These are phyloP conservation scores for Theobroma cacao DNA, from an alignment of 345 rosid species.

Conservation along the genomic window DNA sequence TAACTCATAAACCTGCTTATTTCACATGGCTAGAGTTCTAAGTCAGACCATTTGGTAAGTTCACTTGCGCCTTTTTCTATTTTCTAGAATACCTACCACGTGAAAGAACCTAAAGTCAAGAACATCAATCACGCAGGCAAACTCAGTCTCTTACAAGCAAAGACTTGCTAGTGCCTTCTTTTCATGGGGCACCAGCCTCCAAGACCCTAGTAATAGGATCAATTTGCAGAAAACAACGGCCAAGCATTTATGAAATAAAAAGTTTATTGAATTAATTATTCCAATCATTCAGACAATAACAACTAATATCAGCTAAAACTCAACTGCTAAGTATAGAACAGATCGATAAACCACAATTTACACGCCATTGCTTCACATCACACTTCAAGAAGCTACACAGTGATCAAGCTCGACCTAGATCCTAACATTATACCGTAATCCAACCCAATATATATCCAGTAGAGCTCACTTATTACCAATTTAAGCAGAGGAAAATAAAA, in stretches of 20 bases:
- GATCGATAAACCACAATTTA: not conserved
- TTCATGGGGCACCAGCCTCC: not conserved
- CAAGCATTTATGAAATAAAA: not conserved
- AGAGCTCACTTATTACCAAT: slow-evolving; percentile 36
- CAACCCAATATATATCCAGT: slow-evolving; percentile 10
- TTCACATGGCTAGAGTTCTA: not conserved
- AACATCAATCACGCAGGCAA: not conserved
- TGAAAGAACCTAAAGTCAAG: slow-evolving; percentile 1
- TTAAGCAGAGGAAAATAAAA: not conserved
- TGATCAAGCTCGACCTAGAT: not conserved
- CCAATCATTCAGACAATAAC: not conserved
- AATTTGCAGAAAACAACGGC: not conserved
- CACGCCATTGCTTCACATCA: not conserved
- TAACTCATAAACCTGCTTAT: not conserved
- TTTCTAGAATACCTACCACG: not conserved
- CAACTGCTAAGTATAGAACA: not conserved
- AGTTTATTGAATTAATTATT: not conserved
- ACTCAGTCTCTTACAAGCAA: not conserved
- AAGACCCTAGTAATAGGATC: not conserved
- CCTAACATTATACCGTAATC: not conserved
- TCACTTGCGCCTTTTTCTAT: not conserved
- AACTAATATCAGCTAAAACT: not conserved
- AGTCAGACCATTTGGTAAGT: not conserved
- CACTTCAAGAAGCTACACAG: not conserved
- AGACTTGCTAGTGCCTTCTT: not conserved